Percentiles rank a stretch among this genome's conserved stretches.
Evolutionary conservation across 345 rosid species (phyloP).

Genomic region (Bretschneidera sinensis): DNA sequence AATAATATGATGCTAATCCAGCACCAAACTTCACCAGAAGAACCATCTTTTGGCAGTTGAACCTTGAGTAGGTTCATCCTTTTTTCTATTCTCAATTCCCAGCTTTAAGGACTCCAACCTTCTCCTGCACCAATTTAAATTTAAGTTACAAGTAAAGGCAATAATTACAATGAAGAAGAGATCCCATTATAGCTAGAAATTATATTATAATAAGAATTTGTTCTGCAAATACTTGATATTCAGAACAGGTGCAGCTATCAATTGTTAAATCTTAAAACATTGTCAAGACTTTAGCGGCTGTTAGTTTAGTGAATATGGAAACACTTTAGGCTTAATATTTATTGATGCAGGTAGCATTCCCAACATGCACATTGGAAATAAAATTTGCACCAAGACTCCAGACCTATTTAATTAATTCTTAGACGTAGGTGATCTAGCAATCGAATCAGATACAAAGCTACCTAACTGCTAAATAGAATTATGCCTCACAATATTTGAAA

Average conservation of each 20-base stretch:
- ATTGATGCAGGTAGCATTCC: not conserved
- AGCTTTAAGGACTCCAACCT: constrained; percentile 61
- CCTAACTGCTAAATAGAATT: not conserved
- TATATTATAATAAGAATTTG: too few species aligned
- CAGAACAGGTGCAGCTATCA: not conserved
- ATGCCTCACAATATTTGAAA: not conserved
- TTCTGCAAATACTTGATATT: not conserved
- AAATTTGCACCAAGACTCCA: not conserved
- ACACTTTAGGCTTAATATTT: too few species aligned
- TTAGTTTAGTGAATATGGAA: not conserved
- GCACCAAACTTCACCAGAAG: constrained; percentile 46
- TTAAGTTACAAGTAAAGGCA: not conserved
- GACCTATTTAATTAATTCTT: not conserved
- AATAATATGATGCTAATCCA: too few species aligned
- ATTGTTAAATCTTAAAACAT: too few species aligned
- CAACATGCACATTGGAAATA: too few species aligned
- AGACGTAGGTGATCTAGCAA: not conserved
- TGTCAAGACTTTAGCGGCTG: too few species aligned
- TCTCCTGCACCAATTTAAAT: constrained; percentile 33
- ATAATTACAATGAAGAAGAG: too few species aligned
- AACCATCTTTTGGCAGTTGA: constrained; percentile 52
- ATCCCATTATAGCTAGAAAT: not conserved
- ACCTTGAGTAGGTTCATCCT: constrained; percentile 34
- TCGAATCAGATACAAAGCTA: not conserved
- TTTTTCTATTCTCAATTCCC: constrained; percentile 59